These are phyloP conservation scores for Nitzschia inconspicua DNA, from an alignment of 108 stramenopile genomes.

Conservation along the genomic window DNA sequence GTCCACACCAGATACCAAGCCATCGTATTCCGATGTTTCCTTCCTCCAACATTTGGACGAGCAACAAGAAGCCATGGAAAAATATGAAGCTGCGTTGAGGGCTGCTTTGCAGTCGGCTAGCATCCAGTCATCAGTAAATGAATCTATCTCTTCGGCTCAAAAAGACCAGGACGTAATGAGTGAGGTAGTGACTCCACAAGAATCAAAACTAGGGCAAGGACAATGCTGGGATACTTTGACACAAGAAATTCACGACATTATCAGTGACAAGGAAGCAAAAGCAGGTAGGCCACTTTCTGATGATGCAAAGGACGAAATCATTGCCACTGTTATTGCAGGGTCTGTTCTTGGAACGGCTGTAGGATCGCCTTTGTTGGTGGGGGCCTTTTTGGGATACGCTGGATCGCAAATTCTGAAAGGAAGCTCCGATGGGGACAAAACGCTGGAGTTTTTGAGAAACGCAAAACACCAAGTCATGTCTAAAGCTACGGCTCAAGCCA, in stretches of 20 bases:
- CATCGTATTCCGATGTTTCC: not conserved
- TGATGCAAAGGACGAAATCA: conserved; percentile 5
- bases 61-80: conserved; percentile 5
- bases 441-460: not conserved
- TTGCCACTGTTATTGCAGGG: conserved; percentile 15
- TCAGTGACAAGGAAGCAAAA: not conserved
- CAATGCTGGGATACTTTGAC: conserved; percentile 4
- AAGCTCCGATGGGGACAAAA: not conserved
- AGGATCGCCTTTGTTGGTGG: conserved; percentile 13
- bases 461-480: not conserved
- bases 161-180: not conserved
- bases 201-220: not conserved
- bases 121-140: not conserved
- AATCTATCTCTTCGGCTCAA: not conserved
- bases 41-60: not conserved
- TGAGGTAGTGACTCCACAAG: not conserved
- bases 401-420: conserved; percentile 1
- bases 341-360: conserved; percentile 10
- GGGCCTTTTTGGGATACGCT: conserved; percentile 10
- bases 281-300: not conserved
- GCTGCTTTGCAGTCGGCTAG: conserved; percentile 2
- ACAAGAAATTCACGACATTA: not conserved
- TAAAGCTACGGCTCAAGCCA: not conserved
- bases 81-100: conserved; percentile 7
- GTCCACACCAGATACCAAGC: not conserved